Evolutionary conservation across 192 early-diverging fungal genomes (phyloP).

Genomic region (Coemansia sp.): DNA sequence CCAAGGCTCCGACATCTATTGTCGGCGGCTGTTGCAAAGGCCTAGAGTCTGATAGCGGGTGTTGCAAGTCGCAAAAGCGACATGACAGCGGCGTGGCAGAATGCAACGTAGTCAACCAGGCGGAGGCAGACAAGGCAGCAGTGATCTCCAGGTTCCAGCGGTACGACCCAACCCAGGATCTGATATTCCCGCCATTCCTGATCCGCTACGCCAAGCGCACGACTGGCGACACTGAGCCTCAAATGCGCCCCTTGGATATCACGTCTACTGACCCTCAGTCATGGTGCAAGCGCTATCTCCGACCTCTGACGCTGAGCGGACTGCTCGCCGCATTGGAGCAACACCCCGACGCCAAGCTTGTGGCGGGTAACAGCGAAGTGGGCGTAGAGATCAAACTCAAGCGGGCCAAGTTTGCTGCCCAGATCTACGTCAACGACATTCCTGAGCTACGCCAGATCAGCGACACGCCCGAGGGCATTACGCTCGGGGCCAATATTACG

Average conservation of each 20-base stretch:
- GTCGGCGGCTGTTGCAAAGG: not conserved
- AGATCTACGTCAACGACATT: constrained; percentile 70
- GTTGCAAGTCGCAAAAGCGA: constrained; percentile 3
- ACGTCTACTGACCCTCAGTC: not conserved
- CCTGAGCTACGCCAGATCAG: constrained; percentile 62
- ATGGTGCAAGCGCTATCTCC: constrained; percentile 50
- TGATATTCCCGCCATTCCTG: constrained; percentile 70
- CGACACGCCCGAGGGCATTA: constrained; percentile 38
- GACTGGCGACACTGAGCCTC: constrained; percentile 15
- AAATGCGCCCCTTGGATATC: constrained; percentile 29
- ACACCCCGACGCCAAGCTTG: constrained; percentile 72
- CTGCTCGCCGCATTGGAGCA: constrained; percentile 58
- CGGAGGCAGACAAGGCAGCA: constrained; percentile 31
- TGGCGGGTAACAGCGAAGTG: constrained; percentile 83
- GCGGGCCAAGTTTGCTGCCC: constrained; percentile 62
- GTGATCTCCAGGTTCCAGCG: constrained; percentile 57
- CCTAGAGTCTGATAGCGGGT: not conserved
- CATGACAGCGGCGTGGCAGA: not conserved
- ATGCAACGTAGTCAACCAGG: constrained; percentile 12
- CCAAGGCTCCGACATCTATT: not conserved
- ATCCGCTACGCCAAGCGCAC: constrained; percentile 57
- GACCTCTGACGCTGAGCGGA: constrained; percentile 58
- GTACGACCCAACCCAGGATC: constrained; percentile 66
- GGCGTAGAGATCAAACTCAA: constrained; percentile 84
- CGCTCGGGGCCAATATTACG: constrained; percentile 70